These are phyloP conservation scores for Penicillium herquei DNA, from an alignment of 495 filamentous ascomycete genomes.

Conservation along the genomic window DNA sequence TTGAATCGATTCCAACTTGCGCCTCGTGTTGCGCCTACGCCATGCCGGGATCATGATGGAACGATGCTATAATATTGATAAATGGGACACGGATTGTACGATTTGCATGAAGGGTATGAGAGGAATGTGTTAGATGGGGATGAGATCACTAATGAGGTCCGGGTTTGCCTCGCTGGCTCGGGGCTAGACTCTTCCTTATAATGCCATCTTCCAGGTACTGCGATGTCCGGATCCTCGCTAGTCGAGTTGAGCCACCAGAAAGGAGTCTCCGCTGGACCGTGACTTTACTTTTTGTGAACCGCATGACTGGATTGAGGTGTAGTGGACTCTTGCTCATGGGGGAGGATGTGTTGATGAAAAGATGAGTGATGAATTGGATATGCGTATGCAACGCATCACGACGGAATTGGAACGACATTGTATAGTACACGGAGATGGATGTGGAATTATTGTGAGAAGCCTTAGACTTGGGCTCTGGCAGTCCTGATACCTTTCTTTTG, in stretches of 20 bases:
- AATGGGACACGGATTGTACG: background rate
- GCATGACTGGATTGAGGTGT: no score
- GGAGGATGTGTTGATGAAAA: no score
- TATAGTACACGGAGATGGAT: constrained; percentile 2
- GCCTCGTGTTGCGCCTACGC: no score
- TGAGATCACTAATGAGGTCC: no score
- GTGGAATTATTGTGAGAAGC: background rate
- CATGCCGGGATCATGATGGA: no score
- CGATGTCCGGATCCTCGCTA: background rate
- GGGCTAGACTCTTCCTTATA: no score
- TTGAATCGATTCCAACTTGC: no score
- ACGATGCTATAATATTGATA: background rate
- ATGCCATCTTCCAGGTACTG: no score
- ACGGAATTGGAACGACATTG: constrained; percentile 1
- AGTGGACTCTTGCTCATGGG: no score
- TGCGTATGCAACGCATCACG: background rate
- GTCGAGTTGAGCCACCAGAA: background rate
- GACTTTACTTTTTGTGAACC: background rate
- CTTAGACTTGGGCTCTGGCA: background rate
- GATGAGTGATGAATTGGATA: background rate
- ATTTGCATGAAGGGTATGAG: no score
- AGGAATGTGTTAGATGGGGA: no score
- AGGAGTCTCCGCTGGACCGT: background rate
- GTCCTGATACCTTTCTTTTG: background rate
- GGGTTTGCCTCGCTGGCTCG: background rate